Evolutionary conservation across 164 flowering plant genomes (phyloP), one percentile per base, ranked within the genome.

Genomic region (Tetrastigma voinierianum): DNA sequence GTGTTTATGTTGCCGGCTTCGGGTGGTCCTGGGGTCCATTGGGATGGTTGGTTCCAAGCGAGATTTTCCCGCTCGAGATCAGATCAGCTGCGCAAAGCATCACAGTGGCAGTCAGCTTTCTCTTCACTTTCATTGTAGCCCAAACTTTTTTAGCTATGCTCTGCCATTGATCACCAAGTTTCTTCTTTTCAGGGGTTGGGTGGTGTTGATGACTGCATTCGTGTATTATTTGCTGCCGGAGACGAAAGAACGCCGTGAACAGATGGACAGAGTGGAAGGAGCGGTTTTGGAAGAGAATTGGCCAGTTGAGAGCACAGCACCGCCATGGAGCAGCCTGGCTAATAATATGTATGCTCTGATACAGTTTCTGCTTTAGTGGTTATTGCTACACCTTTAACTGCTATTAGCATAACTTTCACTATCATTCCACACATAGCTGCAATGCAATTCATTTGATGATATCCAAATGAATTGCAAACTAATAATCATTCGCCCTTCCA

Each of bases 221-320:
- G 77, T 75, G n/a, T n/a, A n/a, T n/a, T n/a, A n/a, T n/a, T n/a
- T n/a, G n/a, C n/a, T n/a, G n/a, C n/a, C n/a, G n/a, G n/a, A n/a
- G n/a, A n/a, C n/a, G n/a, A n/a, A n/a, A n/a, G n/a, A n/a, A 45
- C 66, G 64, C 55, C 46, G 65, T 7, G 46, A 75, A n/a, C 56
- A 77, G 67, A 81, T 81, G 10, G 81, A 80, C 15, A 13, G 67
- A 77, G 15, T 78, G 82, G 84, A 59, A 17, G 57, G 65, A 76
- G 52, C 82, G 80, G 84, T 78, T 81, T 65, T 78, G 82, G 82
- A 75, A 64, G 72, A 70, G 63, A 57, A n/a, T 67, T 56, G 80
- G 80, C 67, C 67, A 17, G 73, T 64, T 4, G 69, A 64, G 43
- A 62, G n/a, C n/a, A n/a, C n/a, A n/a, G n/a, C n/a, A n/a, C n/a